phyloP scores from a whole-genome alignment of 2,329 filamentous ascomycete species.

The Alternaria incomplexa region DNA sequence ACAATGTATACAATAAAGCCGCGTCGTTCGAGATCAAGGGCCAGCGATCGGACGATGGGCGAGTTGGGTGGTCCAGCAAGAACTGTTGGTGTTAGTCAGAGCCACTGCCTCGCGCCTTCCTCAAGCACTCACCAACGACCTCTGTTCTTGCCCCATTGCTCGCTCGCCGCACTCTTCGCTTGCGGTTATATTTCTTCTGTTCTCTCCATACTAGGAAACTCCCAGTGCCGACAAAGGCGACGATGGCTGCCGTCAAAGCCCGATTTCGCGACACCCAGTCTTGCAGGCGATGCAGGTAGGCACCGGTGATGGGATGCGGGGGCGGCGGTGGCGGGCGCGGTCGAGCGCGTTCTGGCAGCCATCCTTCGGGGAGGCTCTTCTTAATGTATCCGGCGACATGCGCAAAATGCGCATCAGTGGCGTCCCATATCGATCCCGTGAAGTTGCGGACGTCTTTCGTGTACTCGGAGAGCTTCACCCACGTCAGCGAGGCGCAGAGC shows the following conservation, averaged over 20 bases:
- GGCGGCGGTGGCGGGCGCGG: constrained; percentile 60
- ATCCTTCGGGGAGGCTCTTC: constrained; percentile 69
- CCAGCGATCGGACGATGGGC: constrained; percentile 81
- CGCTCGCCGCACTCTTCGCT: constrained; percentile 78
- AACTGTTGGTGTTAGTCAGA: constrained; percentile 58
- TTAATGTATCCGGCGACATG: constrained; percentile 73
- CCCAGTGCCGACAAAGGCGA: constrained; percentile 73
- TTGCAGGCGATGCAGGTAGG: constrained; percentile 64
- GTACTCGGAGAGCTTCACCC: constrained; percentile 61
- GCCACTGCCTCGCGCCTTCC: neutral
- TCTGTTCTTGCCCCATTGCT: constrained; percentile 85
- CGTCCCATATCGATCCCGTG: constrained; percentile 75
- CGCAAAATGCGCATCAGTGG: constrained; percentile 82
- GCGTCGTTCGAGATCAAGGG: constrained; percentile 84
- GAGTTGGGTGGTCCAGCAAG: constrained; percentile 87
- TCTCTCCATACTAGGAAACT: constrained; percentile 64
- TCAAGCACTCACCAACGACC: constrained; percentile 63
- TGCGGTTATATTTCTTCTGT: constrained; percentile 64
- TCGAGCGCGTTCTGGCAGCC: constrained; percentile 74
- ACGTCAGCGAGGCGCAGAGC: constrained; percentile 13
- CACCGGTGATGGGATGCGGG: constrained; percentile 50
- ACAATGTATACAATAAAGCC: constrained; percentile 95
- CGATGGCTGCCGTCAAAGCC: constrained; percentile 71
- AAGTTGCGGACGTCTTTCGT: constrained; percentile 73
- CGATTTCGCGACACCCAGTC: constrained; percentile 77